Conservation (phyloP, 305 asterid genomes). For the Coffea humblotiana region DNA sequence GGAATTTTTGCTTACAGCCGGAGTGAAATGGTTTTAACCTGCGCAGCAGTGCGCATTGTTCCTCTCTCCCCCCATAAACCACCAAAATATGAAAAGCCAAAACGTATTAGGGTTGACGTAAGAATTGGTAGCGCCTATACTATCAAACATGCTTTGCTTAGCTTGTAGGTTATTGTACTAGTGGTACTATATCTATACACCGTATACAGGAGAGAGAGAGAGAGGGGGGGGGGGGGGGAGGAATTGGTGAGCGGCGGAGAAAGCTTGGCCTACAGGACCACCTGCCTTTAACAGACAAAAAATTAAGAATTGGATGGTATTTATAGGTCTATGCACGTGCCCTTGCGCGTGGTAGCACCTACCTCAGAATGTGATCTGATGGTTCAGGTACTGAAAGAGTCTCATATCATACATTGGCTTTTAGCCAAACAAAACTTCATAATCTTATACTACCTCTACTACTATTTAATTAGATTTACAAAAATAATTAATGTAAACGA, state of each 20-base stretch:
- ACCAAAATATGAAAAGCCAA: conserved; percentile 19
- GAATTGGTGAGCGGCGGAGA: conserved; percentile 40
- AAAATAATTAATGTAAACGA: too few species aligned
- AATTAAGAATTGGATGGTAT: conserved; percentile 33
- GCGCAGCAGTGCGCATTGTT: not conserved
- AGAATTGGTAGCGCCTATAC: not conserved
- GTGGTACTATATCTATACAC: too few species aligned
- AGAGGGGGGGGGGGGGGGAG: conserved; percentile 13
- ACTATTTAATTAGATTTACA: too few species aligned
- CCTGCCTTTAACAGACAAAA: conserved; percentile 38
- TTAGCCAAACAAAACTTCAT: too few species aligned
- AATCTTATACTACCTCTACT: too few species aligned
- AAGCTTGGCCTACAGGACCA: conserved; percentile 43
- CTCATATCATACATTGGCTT: too few species aligned
- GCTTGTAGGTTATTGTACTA: too few species aligned
- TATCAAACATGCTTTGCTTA: too few species aligned
- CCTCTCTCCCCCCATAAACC: conserved; percentile 1
- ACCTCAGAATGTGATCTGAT: conserved; percentile 21
- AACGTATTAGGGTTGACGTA: conserved; percentile 26
- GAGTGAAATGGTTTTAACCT: not conserved
- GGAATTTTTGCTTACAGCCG: not conserved
- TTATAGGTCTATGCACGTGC: conserved; percentile 47
- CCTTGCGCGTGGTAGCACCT: conserved; percentile 42
- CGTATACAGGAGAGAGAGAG: not conserved
- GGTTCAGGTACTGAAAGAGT: not conserved